Conservation (phyloP, 345 rosid genomes). For the Garcia nutans region DNA sequence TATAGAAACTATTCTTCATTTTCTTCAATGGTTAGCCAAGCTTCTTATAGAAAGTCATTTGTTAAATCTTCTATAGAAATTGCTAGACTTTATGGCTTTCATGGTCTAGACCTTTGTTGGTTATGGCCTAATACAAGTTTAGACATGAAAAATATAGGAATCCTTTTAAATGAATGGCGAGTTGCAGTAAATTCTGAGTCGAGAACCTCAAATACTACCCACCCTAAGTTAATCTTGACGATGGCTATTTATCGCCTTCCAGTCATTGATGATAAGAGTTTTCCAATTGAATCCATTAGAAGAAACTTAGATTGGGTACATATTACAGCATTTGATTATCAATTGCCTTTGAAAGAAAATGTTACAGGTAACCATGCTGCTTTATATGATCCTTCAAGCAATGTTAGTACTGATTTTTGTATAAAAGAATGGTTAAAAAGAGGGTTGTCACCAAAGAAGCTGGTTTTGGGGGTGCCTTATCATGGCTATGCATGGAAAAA, state of each 20-base stretch:
- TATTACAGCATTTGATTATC: conserved; percentile 22
- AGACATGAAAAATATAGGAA: conserved; percentile 23
- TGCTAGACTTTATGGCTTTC: conserved; percentile 31
- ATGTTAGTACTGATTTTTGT: conserved; percentile 3
- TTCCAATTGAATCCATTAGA: conserved; percentile 24
- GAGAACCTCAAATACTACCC: neutral
- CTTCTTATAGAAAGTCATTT: conserved; percentile 25
- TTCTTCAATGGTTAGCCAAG: conserved; percentile 23
- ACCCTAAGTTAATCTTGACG: conserved; percentile 9
- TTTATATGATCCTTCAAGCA: conserved; percentile 18
- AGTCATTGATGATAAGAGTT: neutral
- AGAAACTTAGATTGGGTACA: conserved; percentile 34
- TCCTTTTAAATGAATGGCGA: conserved; percentile 29
- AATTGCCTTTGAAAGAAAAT: conserved; percentile 22
- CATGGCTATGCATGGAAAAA: conserved; percentile 32
- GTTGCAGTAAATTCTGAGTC: conserved; percentile 22
- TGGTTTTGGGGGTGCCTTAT: conserved; percentile 33
- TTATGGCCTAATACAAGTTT: conserved; percentile 27
- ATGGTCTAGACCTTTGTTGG: conserved; percentile 35
- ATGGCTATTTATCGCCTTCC: conserved; percentile 22
- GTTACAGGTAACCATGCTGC: conserved; percentile 34
- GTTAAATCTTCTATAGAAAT: conserved; percentile 25
- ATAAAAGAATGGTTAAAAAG: conserved; percentile 25
- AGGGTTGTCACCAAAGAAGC: conserved; percentile 22
- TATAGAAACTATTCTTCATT: conserved; percentile 32